These are phyloP conservation scores for Camellia lanceoleosa DNA, from an alignment of 148 eudicot species.

Conservation along the genomic window DNA sequence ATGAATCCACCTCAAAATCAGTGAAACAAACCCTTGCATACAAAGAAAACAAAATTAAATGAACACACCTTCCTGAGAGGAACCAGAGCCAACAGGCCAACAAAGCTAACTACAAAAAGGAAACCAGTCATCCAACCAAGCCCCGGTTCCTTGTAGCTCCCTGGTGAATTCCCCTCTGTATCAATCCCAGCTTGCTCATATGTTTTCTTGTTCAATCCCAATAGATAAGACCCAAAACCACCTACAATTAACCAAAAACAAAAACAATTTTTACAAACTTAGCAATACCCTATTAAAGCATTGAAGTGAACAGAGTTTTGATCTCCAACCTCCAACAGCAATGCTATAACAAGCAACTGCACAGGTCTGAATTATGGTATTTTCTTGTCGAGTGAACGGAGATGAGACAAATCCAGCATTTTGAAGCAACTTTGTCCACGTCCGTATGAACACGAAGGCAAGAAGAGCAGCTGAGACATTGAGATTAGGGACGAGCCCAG, in stretches of 20 bases:
- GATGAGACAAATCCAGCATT: slow-evolving; percentile 20
- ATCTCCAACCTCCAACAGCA: slow-evolving; percentile 29
- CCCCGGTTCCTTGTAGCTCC: slow-evolving; percentile 32
- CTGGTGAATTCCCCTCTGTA: slow-evolving; percentile 37
- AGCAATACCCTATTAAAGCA: neutral
- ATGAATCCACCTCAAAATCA: too few species aligned
- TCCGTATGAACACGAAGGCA: slow-evolving; percentile 30
- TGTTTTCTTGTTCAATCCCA: slow-evolving; percentile 52
- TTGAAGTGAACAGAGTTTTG: neutral
- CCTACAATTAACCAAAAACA: slow-evolving; percentile 20
- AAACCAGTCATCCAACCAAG: slow-evolving; percentile 37
- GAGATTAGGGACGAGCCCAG: slow-evolving; percentile 29
- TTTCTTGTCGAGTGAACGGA: slow-evolving; percentile 38
- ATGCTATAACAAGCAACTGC: slow-evolving; percentile 47
- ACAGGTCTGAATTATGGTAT: slow-evolving; percentile 41
- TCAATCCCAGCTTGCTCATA: slow-evolving; percentile 54
- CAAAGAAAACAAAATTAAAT: neutral
- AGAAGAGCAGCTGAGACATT: slow-evolving; percentile 35
- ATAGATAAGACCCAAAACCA: slow-evolving; percentile 55
- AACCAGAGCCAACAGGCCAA: slow-evolving; percentile 35
- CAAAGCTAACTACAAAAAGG: slow-evolving; percentile 27
- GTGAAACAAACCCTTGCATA: too few species aligned
- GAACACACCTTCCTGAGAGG: slow-evolving; percentile 32
- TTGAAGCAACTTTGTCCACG: slow-evolving; percentile 31
- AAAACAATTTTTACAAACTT: neutral